Conservation (phyloP, 805 yeast species). For the Saccharomycopsis sp. region DNA sequence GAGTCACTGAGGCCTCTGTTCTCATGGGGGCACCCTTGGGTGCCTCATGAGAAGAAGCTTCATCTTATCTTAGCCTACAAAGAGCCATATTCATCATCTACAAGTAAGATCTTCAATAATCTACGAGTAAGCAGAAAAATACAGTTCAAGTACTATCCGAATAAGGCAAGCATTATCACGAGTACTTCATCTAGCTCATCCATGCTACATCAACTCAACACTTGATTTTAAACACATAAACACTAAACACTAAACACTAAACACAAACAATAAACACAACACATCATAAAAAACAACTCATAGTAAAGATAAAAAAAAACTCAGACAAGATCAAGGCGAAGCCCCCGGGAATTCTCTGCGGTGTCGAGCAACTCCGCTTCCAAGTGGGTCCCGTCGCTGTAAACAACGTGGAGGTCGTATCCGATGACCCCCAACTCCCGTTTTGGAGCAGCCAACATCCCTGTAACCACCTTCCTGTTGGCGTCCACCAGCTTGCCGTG, state of each 20-base stretch:
- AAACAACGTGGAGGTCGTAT: slow-evolving; percentile 22
- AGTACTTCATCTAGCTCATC: too few relatives aligned
- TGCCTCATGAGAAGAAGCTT: neutral
- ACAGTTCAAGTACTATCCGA: too few relatives aligned
- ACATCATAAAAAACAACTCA: too few relatives aligned
- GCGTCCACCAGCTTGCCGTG: slow-evolving; percentile 19
- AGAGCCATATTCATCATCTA: too few relatives aligned
- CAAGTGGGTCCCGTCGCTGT: slow-evolving; percentile 25
- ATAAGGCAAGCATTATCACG: neutral
- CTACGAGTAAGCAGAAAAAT: neutral
- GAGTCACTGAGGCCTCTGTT: slow-evolving; percentile 21
- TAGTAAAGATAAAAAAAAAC: too few relatives aligned
- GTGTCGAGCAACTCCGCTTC: slow-evolving; percentile 25
- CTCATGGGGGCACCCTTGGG: neutral
- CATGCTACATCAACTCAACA: too few relatives aligned
- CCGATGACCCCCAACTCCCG: slow-evolving; percentile 22
- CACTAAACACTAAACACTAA: too few relatives aligned
- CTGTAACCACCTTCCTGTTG: neutral
- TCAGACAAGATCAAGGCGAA: too few relatives aligned
- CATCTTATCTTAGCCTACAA: neutral
- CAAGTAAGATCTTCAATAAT: too few relatives aligned
- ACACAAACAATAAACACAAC: too few relatives aligned
- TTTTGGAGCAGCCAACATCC: slow-evolving; percentile 1
- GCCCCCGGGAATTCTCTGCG: neutral
- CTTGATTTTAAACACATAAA: too few relatives aligned